Base-by-base conservation (phyloP, 148 eudicot species). In the Diospyros kaki region DNA sequence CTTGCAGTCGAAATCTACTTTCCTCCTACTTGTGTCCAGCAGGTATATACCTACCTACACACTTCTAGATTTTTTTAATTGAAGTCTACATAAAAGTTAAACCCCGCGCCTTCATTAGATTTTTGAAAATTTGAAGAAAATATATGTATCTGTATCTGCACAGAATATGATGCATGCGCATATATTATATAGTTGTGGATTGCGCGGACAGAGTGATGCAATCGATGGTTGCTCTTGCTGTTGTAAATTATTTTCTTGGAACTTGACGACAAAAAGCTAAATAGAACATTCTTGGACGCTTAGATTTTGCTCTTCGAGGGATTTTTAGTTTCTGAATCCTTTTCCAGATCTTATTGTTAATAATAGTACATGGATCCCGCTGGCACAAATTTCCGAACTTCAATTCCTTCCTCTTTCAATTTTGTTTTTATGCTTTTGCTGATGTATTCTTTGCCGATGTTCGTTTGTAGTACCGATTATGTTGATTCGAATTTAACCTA, bases 1-100 rank as follows among this genome's bases (percentile, higher is more conserved):
- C 89, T 95, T 67, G 99, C 99, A 66, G 87, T 95, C 84, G 99
- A 95, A 79, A 93, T 95, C 83, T 95, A 95, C 83, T 90, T 93
- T 71, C 99, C 99, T 80, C 99, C 98, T 56, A 84, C 98, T 68
- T 95, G 94, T 82, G 82, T 92, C 75, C 93, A 88, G 68, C 99
- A 95, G 99, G 99, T 95, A 58, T 11, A 45, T 8, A 2, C 56
- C 12, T 56, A 50, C 51, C 53, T 14, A 50, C 55, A 18, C 1
- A 17, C 15, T 38, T 4, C 46, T 38, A 6, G 11, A 43, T 58
- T 17, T 41, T 12, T 71, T 40, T 61, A 13, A 55, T 55, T 6
- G 38, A 61, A 28, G 9, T 61, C 64, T 61, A 11, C 38, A 9
- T 38, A 38, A 61, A 61, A 18, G 2, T 15, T 28, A 28, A 28